Evolutionary conservation across 345 rosid genomes (phyloP), one percentile per base, ranked within the genome.

Genomic region (Gossypium ekmanianum): DNA sequence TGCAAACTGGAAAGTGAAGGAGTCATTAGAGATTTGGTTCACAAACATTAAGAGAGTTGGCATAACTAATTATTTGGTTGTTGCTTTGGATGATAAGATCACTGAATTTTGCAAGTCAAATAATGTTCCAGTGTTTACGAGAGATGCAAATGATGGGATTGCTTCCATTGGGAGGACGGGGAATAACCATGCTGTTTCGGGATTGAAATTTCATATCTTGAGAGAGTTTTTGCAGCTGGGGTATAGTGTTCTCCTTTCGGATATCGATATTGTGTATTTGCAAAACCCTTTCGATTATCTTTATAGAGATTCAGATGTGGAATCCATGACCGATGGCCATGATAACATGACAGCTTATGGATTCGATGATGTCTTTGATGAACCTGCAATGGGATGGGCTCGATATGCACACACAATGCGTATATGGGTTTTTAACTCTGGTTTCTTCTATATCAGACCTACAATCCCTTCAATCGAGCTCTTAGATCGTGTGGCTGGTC

Each of bases 381-480:
- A 94, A 55, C 95, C 92, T 24, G 59, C 91, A 75, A 94, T 94
- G 98, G 97, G 97, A 48, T 94, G 98, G 98, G 97, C 98, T 83
- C 91, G 95, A 43, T 91, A 90, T 84, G 98, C 97, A 75, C 97
- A 94, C 79, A 91, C 98, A 0, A 94, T 92, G 89, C 87, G 98
- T 79, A 88, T 92, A 84, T 92, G 98, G 98, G 98, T 94, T 73
- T 94, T 86, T 85, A 92, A 94, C 76, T 94, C 98, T 7, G 98
- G 98, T 58, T 94, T 94, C 79, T 92, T 94, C 82, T 92, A 87
- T 75, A 81, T 94, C 12, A 88, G 98, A 80, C 95, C 98, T 51
- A 94, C 98, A 2, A 68, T 91, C 75, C 91, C 98, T 75, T 81
- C 97, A 0, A 87, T 94, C 34, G 98, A 94, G 88, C 89, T 94